Evolutionary conservation across 139 green algal species (phyloP).

Genomic region (Closterium sp.): DNA sequence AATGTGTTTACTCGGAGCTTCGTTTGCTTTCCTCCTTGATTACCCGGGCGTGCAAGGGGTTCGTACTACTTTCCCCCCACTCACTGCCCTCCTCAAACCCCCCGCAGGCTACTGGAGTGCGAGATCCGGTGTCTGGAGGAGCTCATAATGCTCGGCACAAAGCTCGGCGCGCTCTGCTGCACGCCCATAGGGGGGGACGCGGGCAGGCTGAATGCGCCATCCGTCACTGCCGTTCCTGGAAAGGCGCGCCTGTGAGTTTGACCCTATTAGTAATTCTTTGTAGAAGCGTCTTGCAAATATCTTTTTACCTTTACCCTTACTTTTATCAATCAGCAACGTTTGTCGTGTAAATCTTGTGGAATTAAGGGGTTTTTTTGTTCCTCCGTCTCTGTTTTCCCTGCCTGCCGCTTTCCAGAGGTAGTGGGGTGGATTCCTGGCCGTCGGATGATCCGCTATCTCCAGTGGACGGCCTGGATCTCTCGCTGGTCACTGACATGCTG

Average conservation of each 20-base stretch:
- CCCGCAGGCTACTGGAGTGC: not conserved
- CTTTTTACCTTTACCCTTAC: no score
- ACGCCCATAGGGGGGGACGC: not conserved
- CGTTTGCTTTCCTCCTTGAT: no score
- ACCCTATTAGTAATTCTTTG: no score
- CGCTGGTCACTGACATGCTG: conserved; percentile 24
- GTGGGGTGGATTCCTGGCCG: not conserved
- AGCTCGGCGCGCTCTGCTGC: conserved; percentile 7
- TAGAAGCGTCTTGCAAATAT: no score
- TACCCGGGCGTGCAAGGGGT: no score
- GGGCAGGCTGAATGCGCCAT: not conserved
- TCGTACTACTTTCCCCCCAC: no score
- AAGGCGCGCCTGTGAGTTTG: not conserved
- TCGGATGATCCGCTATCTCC: not conserved
- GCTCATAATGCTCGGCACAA: conserved; percentile 10
- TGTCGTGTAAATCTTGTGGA: no score
- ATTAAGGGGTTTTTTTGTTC: not conserved
- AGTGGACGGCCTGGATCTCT: conserved; percentile 21
- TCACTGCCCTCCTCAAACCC: no score
- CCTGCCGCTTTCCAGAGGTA: not conserved
- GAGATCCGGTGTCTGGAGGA: conserved; percentile 28
- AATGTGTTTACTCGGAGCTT: no score
- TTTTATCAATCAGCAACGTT: no score
- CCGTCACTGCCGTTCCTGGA: not conserved
- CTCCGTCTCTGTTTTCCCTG: not conserved